Base-by-base conservation (phyloP, 352 stramenopile species). In the Phytopythium aichiense region DNA sequence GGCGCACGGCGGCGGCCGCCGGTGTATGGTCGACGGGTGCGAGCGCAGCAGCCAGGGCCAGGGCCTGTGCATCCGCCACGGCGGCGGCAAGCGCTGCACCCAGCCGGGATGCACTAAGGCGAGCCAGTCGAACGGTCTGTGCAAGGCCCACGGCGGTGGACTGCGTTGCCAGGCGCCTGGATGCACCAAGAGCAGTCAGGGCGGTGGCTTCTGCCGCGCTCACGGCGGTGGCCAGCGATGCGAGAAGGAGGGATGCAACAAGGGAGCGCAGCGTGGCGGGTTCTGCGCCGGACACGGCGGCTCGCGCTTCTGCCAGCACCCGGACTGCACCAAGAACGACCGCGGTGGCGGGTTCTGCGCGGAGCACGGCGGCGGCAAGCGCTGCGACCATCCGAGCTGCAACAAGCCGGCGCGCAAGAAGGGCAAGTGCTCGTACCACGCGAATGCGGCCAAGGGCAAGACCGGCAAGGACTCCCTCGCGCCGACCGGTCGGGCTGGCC, bases 241-340 rank as follows among this genome's bases (percentile, higher is more conserved):
- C 57, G 81, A 90, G 56, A 84, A 92, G 50, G 77, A 90, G 63
- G 85, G 84, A 20, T 96, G 88, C 73, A 87, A 83, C 70, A 94
- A 94, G 57, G 83, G 88, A 28, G 85, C 87, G 3, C 85, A 94
- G 55, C 81, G 87, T 18, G 78, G 81, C 23, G 87, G 87, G 0
- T 90, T 92, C 56, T 96, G 88, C 51, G 85, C 84, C 3, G 79
- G 79, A 33, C 88, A 96, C 66, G 87, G 88, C n/a, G 88, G 88
- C 50, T 81, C 67, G 23, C 81, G 84, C 31, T 89, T 92, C 38
- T 96, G 88, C 72, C 77, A 91, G 67, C 77, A 91, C 58, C 77
- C 79, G n/a, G 85, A 91, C 54, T 96, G 88, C 72, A 91, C 81
- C 60, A 95, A 95, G 71, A 93, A 93, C 61, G 88, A 95, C 64